A percentile compares a stretch with the other conserved stretches of the same genome.
Conservation (phyloP, 75 land plant genomes). For the Selaginella tamariscina region DNA sequence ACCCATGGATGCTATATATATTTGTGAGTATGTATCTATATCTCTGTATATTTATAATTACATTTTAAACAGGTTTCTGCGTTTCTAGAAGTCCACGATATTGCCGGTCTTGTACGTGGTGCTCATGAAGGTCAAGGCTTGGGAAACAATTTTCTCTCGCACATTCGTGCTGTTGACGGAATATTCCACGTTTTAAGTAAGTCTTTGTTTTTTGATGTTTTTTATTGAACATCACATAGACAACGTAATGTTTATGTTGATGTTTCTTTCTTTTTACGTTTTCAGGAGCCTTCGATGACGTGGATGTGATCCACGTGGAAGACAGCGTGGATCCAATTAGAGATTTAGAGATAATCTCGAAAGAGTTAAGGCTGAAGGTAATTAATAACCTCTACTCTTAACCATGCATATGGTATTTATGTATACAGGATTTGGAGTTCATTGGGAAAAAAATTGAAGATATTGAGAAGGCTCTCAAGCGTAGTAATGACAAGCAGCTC, state of each 20-base stretch:
- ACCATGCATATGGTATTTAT: not conserved
- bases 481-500: constrained; percentile 92
- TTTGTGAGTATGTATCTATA: too few relatives aligned
- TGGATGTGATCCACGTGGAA: constrained; percentile 93
- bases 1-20: too few relatives aligned
- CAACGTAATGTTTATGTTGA: not conserved
- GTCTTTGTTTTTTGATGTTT: constrained; percentile 13
- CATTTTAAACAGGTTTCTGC: constrained; percentile 63
- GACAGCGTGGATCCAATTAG: constrained; percentile 91
- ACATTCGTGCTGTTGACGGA: constrained; percentile 98
- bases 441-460: constrained; percentile 80
- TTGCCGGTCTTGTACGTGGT: constrained; percentile 95
- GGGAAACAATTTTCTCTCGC: constrained; percentile 91
- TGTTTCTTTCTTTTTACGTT: not conserved
- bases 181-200: constrained; percentile 96
- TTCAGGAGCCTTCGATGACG: constrained; percentile 97
- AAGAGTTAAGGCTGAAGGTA: constrained; percentile 87
- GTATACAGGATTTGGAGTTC: constrained; percentile 80
- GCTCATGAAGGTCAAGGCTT: constrained; percentile 94
- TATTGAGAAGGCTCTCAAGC: constrained; percentile 90
- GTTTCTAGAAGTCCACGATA: constrained; percentile 91
- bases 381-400: not conserved
- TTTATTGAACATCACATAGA: not conserved
- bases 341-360: constrained; percentile 75
- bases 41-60: too few relatives aligned